Base-by-base conservation (phyloP, 352 stramenopile genomes). In the Peronospora belbahrii region DNA sequence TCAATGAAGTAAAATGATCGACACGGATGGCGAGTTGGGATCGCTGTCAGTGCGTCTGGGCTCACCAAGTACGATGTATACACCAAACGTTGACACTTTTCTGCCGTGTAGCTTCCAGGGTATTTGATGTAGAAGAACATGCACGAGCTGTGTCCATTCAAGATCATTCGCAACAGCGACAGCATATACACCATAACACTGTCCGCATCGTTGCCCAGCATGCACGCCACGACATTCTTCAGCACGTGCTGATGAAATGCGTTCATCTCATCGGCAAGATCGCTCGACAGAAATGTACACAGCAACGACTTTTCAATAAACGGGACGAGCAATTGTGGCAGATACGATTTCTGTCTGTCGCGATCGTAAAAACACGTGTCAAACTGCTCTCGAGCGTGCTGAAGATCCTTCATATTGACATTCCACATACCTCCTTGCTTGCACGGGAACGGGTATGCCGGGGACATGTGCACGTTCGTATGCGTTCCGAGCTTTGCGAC, bases 81-180 rank as follows among this genome's bases (percentile, higher is more conserved):
- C 19, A 90, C 63, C 15, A 91, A 61, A 20, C 74, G 73, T 48
- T 81, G 67, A 34, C 81, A 71, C 40, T 77, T 86, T 35, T 56
- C 53, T 0, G 74, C 58, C 3, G 62, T 70, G 44, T 85, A 77
- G 14, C 52, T 73, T 14, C 81, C 76, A 10, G 65, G 69, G 28
- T 92, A 88, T 52, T 90, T 89, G 53, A 83, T 62, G 40, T 94
- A 92, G 49, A 88, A 94, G 49, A 74, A 90, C 67, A 85, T 78
- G 35, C 74, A 85, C 22, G 75, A 75, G 28, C 69, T 71, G 60
- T 86, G 73, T 5, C 78, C 83, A 38, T 86, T 88, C 5, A 90
- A 43, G 39, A 94, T 74, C 51, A 94, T 67, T 11, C 82, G 77
- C 15, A 90, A 44, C 17, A 92, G 46, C 31, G 76, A 77, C 18